Evolutionary conservation across 139 green algal genomes (phyloP), one percentile per base, ranked within the genome.

Genomic region (Coelastrella sp.): DNA sequence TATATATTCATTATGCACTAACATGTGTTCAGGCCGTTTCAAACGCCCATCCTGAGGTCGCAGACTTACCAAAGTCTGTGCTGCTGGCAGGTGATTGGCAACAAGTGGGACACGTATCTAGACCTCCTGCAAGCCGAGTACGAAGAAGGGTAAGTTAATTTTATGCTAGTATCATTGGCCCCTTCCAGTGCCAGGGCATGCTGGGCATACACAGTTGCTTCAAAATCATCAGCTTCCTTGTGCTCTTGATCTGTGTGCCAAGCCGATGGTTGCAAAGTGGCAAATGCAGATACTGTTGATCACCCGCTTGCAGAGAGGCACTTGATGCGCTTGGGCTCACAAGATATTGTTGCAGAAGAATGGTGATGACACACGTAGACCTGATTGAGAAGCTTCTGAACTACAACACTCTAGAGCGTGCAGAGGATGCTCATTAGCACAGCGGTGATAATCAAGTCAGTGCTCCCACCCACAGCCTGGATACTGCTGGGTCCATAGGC

Each of bases 51-150:
- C 35, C 35, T 49, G 35, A 49, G 35, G 35, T 49, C 35, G 35
- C 35, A 49, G 35, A 49, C 35, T 49, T 49, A 49, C 35, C 35
- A 70, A 22, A 17, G 12, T 19, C 17, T 61, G 58, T 63, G 79
- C 10, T 89, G 73, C 59, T 87, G 66, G 35, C 94, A 99, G 97
- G 97, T 99, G 24, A 99, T 99, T 61, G 98, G 98, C 49, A 99
- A 99, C 93, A 99, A 99, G 93, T 99, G 98, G 98, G 98, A 99
- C 87, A 98, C 95, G 0, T 99, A 99, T 89, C 87, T 99, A 90
- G 98, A 99, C 82, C 90, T 99, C 27, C 91, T 99, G 56, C 95
- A 98, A 58, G 87, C 76, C n/a, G 91, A 96, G 17, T 97, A 97
- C 85, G 92, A 91, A 3, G 95, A 97, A 80, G 93, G 92, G 95